Conservation (phyloP, 768 basidiomycete genomes). For the Rhizopogon roseolus region DNA sequence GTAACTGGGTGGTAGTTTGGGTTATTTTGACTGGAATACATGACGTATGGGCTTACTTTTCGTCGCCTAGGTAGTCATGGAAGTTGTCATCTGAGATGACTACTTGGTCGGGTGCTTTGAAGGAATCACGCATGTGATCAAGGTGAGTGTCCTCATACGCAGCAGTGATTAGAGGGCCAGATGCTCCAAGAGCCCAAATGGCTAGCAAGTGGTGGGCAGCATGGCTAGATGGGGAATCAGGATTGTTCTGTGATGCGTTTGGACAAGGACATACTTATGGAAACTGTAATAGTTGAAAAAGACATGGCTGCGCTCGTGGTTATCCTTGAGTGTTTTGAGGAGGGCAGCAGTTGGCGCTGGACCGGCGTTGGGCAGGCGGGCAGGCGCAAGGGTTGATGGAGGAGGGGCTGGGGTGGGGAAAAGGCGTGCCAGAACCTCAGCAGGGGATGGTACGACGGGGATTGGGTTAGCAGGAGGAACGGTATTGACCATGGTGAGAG, state of each 20-base stretch:
- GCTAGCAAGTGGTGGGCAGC: constrained; percentile 53
- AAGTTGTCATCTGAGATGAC: constrained; percentile 20
- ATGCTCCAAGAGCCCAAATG: constrained; percentile 57
- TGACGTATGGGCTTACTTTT: constrained; percentile 18
- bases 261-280: constrained; percentile 22
- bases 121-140: constrained; percentile 31
- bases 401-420: constrained; percentile 27
- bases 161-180: constrained; percentile 33
- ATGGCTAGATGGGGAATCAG: constrained; percentile 34
- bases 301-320: constrained; percentile 49
- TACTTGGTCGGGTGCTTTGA: constrained; percentile 16
- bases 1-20: constrained; percentile 11
- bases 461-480: constrained; percentile 2
- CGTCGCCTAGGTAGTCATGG: constrained; percentile 23
- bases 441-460: constrained; percentile 14
- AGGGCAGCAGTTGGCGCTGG: constrained; percentile 35
- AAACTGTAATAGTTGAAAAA: constrained; percentile 42
- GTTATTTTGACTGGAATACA: neutral
- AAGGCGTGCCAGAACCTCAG: constrained; percentile 20
- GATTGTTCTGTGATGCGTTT: neutral
- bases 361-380: constrained; percentile 29
- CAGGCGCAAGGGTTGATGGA: constrained; percentile 28
- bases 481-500: neutral
- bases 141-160: constrained; percentile 38
- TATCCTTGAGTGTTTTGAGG: constrained; percentile 39